Percentiles rank a stretch among this genome's conserved stretches.
Evolutionary conservation across 2,329 filamentous ascomycete species (phyloP).

Genomic region (Aphanoascus verrucosus): DNA sequence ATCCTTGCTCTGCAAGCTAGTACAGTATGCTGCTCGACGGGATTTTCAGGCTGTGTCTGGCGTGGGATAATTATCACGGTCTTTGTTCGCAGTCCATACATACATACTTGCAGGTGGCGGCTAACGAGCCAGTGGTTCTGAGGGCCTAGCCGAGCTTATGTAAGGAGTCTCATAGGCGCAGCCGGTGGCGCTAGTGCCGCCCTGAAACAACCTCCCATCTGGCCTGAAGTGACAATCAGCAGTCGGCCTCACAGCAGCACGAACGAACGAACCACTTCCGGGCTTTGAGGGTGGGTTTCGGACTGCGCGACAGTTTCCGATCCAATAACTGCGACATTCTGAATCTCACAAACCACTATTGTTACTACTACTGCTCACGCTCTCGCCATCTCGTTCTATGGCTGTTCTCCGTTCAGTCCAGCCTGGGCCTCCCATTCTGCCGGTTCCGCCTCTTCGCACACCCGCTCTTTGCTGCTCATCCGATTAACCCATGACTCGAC

Average conservation of each 20-base stretch:
- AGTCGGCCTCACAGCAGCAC: neutral
- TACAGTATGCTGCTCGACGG: too few relatives aligned
- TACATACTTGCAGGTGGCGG: neutral
- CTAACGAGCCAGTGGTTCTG: too few relatives aligned
- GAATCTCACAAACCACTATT: neutral
- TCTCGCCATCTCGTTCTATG: conserved; percentile 9
- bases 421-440: conserved; percentile 7
- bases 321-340: neutral
- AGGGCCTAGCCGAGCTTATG: neutral
- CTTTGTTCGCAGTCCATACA: too few relatives aligned
- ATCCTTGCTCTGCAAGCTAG: too few relatives aligned
- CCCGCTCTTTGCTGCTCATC: conserved; percentile 3
- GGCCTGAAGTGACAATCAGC: conserved; percentile 9
- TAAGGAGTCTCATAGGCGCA: too few relatives aligned
- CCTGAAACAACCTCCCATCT: conserved; percentile 11
- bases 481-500: neutral
- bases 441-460: conserved; percentile 3
- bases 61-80: too few relatives aligned
- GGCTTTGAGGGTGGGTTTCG: neutral
- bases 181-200: conserved; percentile 5
- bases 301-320: neutral
- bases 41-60: too few relatives aligned
- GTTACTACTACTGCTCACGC: neutral
- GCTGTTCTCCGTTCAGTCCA: conserved; percentile 6
- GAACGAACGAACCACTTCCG: neutral